Conservation (phyloP, 2,329 filamentous ascomycete genomes). For the Aspergillus novofumigatus region DNA sequence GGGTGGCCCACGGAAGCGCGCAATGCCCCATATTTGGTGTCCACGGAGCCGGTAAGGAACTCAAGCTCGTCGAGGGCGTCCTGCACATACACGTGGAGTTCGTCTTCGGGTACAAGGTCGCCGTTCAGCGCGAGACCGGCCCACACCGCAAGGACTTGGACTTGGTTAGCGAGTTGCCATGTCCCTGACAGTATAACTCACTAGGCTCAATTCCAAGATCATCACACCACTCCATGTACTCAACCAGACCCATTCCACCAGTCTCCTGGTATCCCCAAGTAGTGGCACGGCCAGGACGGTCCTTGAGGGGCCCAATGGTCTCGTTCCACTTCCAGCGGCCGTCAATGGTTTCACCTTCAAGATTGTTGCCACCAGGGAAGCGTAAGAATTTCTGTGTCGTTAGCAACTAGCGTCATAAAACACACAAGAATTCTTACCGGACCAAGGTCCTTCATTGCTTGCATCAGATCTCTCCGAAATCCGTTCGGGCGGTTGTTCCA, state of each 20-base stretch:
- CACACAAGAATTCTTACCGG: slow-evolving; percentile 13
- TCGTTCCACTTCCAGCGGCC: slow-evolving; percentile 50
- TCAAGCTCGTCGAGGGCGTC: slow-evolving; percentile 35
- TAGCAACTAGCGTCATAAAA: slow-evolving; percentile 3
- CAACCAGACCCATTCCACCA: slow-evolving; percentile 43
- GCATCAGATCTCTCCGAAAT: slow-evolving; percentile 47
- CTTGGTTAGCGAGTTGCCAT: background rate
- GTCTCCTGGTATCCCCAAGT: slow-evolving; percentile 46
- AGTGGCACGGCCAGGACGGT: slow-evolving; percentile 40
- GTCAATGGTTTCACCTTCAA: slow-evolving; percentile 38
- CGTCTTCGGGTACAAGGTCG: slow-evolving; percentile 33
- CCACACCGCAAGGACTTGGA: slow-evolving; percentile 40
- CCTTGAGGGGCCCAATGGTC: slow-evolving; percentile 46
- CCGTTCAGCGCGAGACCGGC: slow-evolving; percentile 42
- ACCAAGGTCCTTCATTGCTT: slow-evolving; percentile 31
- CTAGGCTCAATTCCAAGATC: slow-evolving; percentile 42
- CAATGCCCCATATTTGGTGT: slow-evolving; percentile 37
- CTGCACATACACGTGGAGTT: slow-evolving; percentile 29
- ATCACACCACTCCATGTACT: slow-evolving; percentile 47
- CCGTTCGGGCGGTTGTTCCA: slow-evolving; percentile 52
- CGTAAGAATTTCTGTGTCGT: slow-evolving; percentile 45
- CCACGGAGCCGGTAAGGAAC: slow-evolving; percentile 22
- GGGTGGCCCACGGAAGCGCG: slow-evolving; percentile 59
- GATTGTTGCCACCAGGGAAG: slow-evolving; percentile 51
- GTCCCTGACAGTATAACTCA: slow-evolving; percentile 3